Evolutionary conservation across 371 early-diverging fungal species (phyloP), one percentile per base, ranked within the genome.

Genomic region (Actinomortierella ambigua): DNA sequence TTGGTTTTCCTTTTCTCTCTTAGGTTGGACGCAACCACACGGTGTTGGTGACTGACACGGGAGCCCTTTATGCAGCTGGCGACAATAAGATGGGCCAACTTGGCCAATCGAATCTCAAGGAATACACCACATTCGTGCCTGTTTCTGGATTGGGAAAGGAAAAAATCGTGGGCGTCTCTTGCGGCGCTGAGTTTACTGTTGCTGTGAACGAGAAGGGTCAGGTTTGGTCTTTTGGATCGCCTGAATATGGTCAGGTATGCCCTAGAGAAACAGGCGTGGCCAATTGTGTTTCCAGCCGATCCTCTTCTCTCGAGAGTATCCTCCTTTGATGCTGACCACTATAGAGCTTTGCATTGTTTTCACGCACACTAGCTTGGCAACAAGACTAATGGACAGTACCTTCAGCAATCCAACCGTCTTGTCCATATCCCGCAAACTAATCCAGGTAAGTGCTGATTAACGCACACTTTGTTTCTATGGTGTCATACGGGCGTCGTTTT

Each of bases 41-140:
- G 6, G 59, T 79, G 24, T 24, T 81, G 44, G 59, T 79, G 28
- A 57, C 73, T 17, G 75, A 68, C 22, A 76, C 57, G 24, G 80
- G 80, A 6, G 67, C 75, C 49, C 77, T 80, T 0, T 79, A 69
- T 51, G 80, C 69, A 9, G 69, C 76, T 24, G 82, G 82, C 22
- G 82, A 81, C 58, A 79, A 79, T 53, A 69, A 67, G 46, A 62
- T 73, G 52, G 80, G 79, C 1, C 82, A 81, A 68, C 75, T 80
- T n/a, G 78, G 80, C 6, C 55, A 70, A 13, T 44, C 47, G 5
- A 65, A 61, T 23, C 65, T 68, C 41, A 77, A 75, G 41, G 71
- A 80, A 13, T 69, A 77, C 42, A 42, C 63, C n/a, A 63, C 67
- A 4, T 75, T 79, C 44, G 62, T 62, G 15, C 69, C 48, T 9